Percentiles rank a stretch among this genome's conserved stretches.
phyloP scores from a whole-genome alignment of 306 rosid species.

The Comarum palustre region DNA sequence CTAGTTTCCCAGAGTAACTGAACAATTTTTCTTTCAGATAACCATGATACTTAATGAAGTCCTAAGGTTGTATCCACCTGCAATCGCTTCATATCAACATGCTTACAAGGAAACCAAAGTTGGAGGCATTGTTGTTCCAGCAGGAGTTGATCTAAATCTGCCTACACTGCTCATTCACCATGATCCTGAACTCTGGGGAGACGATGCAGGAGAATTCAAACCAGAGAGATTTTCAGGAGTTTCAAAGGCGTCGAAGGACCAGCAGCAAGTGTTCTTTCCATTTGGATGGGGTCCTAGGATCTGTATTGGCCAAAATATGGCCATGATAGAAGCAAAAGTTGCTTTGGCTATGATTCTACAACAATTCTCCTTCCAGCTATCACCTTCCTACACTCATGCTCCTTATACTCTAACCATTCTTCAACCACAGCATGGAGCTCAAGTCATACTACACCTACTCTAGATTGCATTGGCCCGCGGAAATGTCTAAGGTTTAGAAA shows the following conservation, averaged over 20 bases:
- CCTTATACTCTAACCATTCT: conserved; percentile 45
- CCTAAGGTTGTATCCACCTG: conserved; percentile 51
- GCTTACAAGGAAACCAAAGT: conserved; percentile 33
- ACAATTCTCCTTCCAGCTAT: conserved; percentile 41
- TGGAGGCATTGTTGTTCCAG: conserved; percentile 35
- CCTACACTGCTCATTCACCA: conserved; percentile 45
- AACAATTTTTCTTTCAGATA: conserved; percentile 32
- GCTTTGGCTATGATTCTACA: conserved; percentile 41
- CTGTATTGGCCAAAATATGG: conserved; percentile 48
- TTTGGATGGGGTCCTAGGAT: conserved; percentile 58
- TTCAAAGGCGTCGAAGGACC: conserved; percentile 35
- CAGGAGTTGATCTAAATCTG: conserved; percentile 46
- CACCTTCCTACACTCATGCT: conserved; percentile 49
- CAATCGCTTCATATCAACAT: conserved; percentile 46
- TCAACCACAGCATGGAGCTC: conserved; percentile 59
- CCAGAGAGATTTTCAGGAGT: conserved; percentile 53
- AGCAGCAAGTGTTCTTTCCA: conserved; percentile 41
- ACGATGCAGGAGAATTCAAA: conserved; percentile 48
- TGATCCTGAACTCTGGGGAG: conserved; percentile 46
- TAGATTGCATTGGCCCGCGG: conserved; percentile 10
- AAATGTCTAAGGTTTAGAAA: neutral
- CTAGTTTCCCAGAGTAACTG: neutral
- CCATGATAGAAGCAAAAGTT: conserved; percentile 42
- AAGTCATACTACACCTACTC: conserved; percentile 30
- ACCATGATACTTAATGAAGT: conserved; percentile 53